These are phyloP conservation scores for Aquilaria agallochum DNA, from an alignment of 441 rosid genomes.

Conservation along the genomic window DNA sequence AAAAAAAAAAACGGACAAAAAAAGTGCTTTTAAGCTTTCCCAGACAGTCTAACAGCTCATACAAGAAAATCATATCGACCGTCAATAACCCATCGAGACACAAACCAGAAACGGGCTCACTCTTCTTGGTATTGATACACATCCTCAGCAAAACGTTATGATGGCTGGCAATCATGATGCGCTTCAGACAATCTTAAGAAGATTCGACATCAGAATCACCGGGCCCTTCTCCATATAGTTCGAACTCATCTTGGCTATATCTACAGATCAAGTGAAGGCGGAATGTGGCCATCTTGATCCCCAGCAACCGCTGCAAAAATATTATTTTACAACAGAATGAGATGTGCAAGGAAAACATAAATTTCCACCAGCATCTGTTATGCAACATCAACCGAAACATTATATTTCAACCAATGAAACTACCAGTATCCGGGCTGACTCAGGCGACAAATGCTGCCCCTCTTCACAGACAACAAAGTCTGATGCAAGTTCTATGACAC, in stretches of 20 bases:
- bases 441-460: conserved; percentile 90
- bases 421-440: conserved; percentile 91
- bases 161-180: no score
- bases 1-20: no score
- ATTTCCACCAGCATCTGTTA: not conserved
- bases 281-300: conserved; percentile 89
- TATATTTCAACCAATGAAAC: not conserved
- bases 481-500: conserved; percentile 85
- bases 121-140: no score
- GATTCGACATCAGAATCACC: conserved; percentile 78
- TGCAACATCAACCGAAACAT: not conserved
- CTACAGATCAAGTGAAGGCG: conserved; percentile 73
- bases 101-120: no score
- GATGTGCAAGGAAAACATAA: not conserved
- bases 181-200: conserved; percentile 21
- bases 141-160: no score
- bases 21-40: no score
- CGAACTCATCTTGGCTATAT: conserved; percentile 79
- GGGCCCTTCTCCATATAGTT: conserved; percentile 61
- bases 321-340: not conserved
- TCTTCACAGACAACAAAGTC: conserved; percentile 93
- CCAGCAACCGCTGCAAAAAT: conserved; percentile 74
- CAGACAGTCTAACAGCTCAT: no score
- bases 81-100: no score
- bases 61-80: no score